Evolutionary conservation across 805 yeast species (phyloP), one percentile per base, ranked within the genome.

Genomic region (Scheffersomyces amazonensis): DNA sequence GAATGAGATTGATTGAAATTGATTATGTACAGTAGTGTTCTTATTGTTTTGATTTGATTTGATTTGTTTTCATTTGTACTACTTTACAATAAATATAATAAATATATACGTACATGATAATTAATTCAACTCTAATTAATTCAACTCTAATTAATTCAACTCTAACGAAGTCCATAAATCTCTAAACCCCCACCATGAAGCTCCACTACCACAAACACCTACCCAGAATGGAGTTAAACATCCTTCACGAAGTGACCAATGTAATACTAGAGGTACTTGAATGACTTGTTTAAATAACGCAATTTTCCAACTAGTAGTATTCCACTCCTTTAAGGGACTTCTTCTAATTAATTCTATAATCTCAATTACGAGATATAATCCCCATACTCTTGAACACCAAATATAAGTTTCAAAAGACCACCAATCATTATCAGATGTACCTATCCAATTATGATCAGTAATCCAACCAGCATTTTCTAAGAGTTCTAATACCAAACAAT

Each of bases 171-270:
- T 38, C 68, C 69, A 59, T 44, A 60, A 49, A 36, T 58, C 60
- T 42, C 48, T 57, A 40, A 69, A 69, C 5, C 58, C 64, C 57
- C 62, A 66, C 67, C 67, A 69, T 6, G 73, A 66, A 13, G 73
- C 73, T 10, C 72, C 69, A 31, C 60, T 48, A 11, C 73, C 73
- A 44, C 69, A 69, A n/a, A 69, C 42, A 1, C 73, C 75, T 7
- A 69, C 75, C 75, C 75, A 69, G 54, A 69, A 69, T 16, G 75
- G 73, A 20, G 61, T 45, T 46, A 69, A 62, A 44, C 73, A 69
- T 3, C 73, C 75, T 4, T 66, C 68, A 43, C 64, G 58, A 39
- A 69, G 56, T 4, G 71, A 62, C 75, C 75, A 69, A 47, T 69
- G 73, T 16, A 65, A 46, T 17, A 67, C 73, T 46, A 69, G 58